Evolutionary conservation across 768 basidiomycete genomes (phyloP).

Genomic region (Boletus reticulatus): DNA sequence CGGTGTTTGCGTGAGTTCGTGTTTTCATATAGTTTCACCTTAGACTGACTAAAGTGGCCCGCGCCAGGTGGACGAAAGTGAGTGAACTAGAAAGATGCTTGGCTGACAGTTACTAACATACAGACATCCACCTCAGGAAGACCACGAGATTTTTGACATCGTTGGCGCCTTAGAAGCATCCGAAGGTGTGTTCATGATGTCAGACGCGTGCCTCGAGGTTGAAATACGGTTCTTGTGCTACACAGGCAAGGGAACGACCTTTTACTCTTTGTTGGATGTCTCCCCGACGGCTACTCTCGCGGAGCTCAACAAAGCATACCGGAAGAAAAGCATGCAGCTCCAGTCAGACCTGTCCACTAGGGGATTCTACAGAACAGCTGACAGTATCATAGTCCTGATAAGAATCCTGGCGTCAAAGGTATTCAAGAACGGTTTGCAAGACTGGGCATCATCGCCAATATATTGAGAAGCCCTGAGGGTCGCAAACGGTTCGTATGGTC

Average conservation of each 20-base stretch:
- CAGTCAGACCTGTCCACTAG: conserved; percentile 59
- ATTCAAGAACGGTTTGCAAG: conserved; percentile 91
- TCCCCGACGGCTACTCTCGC: conserved; percentile 65
- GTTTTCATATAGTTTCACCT: neutral
- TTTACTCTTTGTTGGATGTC: conserved; percentile 92
- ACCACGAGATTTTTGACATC: conserved; percentile 95
- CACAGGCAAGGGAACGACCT: conserved; percentile 82
- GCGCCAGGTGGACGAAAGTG: conserved; percentile 69
- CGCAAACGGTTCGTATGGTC: conserved; percentile 62
- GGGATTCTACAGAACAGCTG: conserved; percentile 2
- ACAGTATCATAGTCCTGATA: conserved; percentile 71
- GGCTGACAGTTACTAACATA: conserved; percentile 5
- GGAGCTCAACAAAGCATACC: conserved; percentile 88
- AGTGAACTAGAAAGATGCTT: conserved; percentile 4
- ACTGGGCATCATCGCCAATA: conserved; percentile 80
- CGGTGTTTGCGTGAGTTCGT: conserved; percentile 60
- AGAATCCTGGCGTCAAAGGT: conserved; percentile 82
- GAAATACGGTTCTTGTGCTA: neutral
- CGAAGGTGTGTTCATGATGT: conserved; percentile 54
- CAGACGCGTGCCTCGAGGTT: conserved; percentile 1
- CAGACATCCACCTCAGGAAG: conserved; percentile 53
- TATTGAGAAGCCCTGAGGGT: conserved; percentile 72
- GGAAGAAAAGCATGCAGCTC: conserved; percentile 84
- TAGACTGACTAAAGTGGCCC: conserved; percentile 7
- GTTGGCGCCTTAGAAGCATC: conserved; percentile 75